Evolutionary conservation across 495 filamentous ascomycete species (phyloP), one percentile per base, ranked within the genome.

Genomic region (Amphirosellinia nigrospora): DNA sequence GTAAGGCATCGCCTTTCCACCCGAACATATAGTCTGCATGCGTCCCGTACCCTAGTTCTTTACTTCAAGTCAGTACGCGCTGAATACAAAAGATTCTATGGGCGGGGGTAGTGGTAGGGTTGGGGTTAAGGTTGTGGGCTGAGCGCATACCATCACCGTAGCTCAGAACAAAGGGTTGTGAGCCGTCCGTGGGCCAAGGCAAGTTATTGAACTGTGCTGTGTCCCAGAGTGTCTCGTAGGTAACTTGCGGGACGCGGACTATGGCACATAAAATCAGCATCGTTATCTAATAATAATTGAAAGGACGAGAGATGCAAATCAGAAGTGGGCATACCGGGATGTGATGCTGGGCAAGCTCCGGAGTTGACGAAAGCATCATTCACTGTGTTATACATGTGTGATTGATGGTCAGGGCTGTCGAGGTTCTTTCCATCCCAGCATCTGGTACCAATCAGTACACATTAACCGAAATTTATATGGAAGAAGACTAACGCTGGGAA

Each of bases 391-490:
- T 81, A 83, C 82, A 84, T 84, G 79, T 89, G 87, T 21, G 84
- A 83, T 39, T 83, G 81, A 73, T 88, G 87, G 78, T 88, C 84
- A 26, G 83, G 81, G 55, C 83, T 86, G 73, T 88, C 86, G 41
- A 88, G 79, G 74, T 86, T 88, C 74, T 84, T 82, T 65, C 86
- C 87, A 72, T 89, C 86, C 86, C 86, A 89, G 78, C 84, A 84
- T 64, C 82, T 82, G 52, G 0, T 0, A 28, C 3, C 16, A 48
- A 46, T 65, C 3, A 53, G 43, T 39, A 36, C 36, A 36, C 11
- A 21, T n/a, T 38, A n/a, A 11, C 7, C 0, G 19, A 26, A 36
- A 52, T 28, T 4, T 19, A 4, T 46, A 16, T n/a, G 30, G 48
- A 46, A 32, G 15, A 41, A 45, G 28, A 76, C 80, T 75, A 34